These are phyloP conservation scores for Adiantum capillusveneris DNA, from an alignment of 75 land plant genomes.

Conservation along the genomic window DNA sequence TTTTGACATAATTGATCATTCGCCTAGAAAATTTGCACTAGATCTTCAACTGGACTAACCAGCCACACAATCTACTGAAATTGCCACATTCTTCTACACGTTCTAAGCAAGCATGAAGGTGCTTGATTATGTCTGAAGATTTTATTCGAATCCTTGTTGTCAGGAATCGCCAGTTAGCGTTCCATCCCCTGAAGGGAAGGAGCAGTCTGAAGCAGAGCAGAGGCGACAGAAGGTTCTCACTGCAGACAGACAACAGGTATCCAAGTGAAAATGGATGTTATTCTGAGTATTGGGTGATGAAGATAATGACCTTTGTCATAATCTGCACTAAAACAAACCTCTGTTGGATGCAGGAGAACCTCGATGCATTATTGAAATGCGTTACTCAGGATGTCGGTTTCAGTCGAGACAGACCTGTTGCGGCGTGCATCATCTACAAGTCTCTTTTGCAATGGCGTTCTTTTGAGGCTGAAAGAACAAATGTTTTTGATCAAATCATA, in stretches of 20 bases:
- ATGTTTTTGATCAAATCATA: constrained; percentile 88
- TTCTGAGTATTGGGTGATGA: too few relatives aligned
- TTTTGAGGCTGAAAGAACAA: constrained; percentile 89
- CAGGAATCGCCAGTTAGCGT: constrained; percentile 4
- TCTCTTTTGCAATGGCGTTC: constrained; percentile 88
- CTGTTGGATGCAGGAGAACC: constrained; percentile 55
- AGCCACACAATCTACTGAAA: too few relatives aligned
- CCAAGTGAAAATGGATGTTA: too few relatives aligned
- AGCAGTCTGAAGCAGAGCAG: constrained; percentile 35
- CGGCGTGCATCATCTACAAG: constrained; percentile 78
- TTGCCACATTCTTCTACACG: too few relatives aligned
- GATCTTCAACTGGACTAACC: background rate
- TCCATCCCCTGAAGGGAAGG: constrained; percentile 27
- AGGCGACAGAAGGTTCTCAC: constrained; percentile 58
- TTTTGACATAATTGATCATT: too few relatives aligned
- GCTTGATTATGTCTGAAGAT: background rate
- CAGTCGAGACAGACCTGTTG: constrained; percentile 66
- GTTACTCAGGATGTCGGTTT: constrained; percentile 70
- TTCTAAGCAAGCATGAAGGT: too few relatives aligned
- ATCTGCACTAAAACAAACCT: too few relatives aligned
- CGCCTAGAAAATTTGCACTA: too few relatives aligned
- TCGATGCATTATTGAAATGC: constrained; percentile 71
- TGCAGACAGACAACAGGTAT: constrained; percentile 73
- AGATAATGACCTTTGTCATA: background rate
- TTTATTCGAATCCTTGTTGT: background rate